phyloP scores from a whole-genome alignment of 495 filamentous ascomycete species.

The Aspergillus haitiensis region DNA sequence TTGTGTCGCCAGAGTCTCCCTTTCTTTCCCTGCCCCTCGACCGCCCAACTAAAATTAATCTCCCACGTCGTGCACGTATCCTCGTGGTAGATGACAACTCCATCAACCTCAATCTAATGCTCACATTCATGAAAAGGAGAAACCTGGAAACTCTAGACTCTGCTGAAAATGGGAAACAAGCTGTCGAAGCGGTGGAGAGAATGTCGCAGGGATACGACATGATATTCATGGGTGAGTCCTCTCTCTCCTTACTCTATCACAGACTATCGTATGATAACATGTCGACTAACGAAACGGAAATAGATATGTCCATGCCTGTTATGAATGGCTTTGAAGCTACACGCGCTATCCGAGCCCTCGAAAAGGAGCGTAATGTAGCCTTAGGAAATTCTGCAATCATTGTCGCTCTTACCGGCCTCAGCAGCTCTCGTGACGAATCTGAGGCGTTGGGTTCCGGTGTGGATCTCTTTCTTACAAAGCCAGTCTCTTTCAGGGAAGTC shows the following conservation, averaged over 20 bases:
- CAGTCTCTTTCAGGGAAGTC: conserved; percentile 57
- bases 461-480: conserved; percentile 73
- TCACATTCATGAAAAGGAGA: conserved; percentile 59
- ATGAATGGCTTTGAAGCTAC: conserved; percentile 77
- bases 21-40: conserved; percentile 14
- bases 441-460: conserved; percentile 68
- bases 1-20: conserved; percentile 8
- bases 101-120: conserved; percentile 71
- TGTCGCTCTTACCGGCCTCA: conserved; percentile 70
- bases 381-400: conserved; percentile 50
- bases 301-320: conserved; percentile 75
- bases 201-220: conserved; percentile 50
- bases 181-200: conserved; percentile 50
- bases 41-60: background rate
- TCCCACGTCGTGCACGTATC: conserved; percentile 33
- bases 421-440: conserved; percentile 59
- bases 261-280: background rate
- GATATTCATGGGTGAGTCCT: conserved; percentile 54
- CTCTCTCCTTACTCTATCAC: background rate
- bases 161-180: conserved; percentile 54
- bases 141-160: conserved; percentile 40
- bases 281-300: background rate
- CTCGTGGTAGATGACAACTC: conserved; percentile 74
- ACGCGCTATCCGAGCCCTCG: conserved; percentile 62
- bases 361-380: conserved; percentile 45